Evolutionary conservation across 2,329 filamentous ascomycete species (phyloP), one percentile per base, ranked within the genome.

Genomic region (Sporothrix variecibatus): DNA sequence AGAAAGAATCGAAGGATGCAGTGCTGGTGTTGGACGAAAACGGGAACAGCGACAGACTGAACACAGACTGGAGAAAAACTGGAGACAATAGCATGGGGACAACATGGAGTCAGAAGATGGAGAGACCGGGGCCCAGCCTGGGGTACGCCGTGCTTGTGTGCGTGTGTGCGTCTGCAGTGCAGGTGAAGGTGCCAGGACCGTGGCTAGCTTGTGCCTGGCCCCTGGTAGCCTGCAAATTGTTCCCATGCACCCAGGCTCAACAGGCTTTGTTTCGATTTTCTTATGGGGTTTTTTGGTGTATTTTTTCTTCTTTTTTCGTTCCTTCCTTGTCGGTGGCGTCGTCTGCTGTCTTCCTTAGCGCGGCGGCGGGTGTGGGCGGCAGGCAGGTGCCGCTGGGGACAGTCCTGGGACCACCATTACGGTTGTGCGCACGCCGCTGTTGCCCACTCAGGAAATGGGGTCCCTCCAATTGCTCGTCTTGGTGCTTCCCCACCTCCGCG

Each of bases 41-140:
- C 8, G 64, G 1, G 2, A 46, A 49, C 3, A 28, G 15, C 8
- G 12, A 31, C 8, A 8, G 28, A 3, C n/a, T 8, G 20, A 26
- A 43, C 34, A 64, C 12, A 38, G 38, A 34, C 64, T 51, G 64
- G 64, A 43, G 64, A 68, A 68, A 68, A 68, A 49, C 64, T 64
- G 60, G 60, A 40, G 60, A 64, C n/a, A 38, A 65, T 11, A n/a
- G 20, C 28, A 38, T 62, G 58, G 58, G 38, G 58, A 62, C 58
- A 26, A n/a, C 8, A 65, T 65, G 62, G 62, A 28, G 62, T 26
- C 17, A 8, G 60, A 12, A 34, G 60, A 56, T 56, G 51, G 51
- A 67, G 40, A 46, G 40, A 68, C 40, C 43, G 64, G 43, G 40
- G 64, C 12, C 12, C 40, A 68, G 38, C 62, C 64, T 68, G 64